phyloP scores from a whole-genome alignment of 2,329 filamentous ascomycete species.

The Alternaria sp. region DNA sequence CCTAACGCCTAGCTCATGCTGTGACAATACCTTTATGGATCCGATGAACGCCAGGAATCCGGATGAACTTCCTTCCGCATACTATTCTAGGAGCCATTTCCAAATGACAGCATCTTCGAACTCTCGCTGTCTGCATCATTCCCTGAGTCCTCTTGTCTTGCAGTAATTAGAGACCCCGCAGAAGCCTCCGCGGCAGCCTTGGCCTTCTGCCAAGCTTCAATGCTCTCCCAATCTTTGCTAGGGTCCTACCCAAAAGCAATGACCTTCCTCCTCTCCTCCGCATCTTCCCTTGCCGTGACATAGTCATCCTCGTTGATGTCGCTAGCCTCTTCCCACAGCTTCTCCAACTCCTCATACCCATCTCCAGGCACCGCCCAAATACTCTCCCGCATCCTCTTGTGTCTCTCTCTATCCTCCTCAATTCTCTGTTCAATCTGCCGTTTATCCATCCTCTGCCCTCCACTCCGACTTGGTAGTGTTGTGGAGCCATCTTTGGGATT shows the following conservation, averaged over 20 bases:
- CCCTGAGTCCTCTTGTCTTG: not conserved
- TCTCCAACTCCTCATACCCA: constrained; percentile 73
- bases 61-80: not conserved
- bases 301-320: constrained; percentile 90
- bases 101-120: not conserved
- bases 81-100: not conserved
- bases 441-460: constrained; percentile 72
- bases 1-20: constrained; percentile 40
- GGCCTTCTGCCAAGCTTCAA: not conserved
- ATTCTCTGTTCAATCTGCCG: constrained; percentile 94
- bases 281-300: constrained; percentile 78
- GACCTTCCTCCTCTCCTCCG: constrained; percentile 61
- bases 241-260: constrained; percentile 50
- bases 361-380: constrained; percentile 86
- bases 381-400: constrained; percentile 89
- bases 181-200: not conserved
- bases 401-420: constrained; percentile 93
- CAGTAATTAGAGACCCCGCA: not conserved
- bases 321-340: constrained; percentile 86
- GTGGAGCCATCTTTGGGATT: constrained; percentile 23
- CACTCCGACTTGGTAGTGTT: constrained; percentile 37
- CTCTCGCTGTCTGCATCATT: not conserved
- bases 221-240: not conserved
- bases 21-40: not conserved
- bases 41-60: constrained; percentile 13